A percentile compares a stretch with the other conserved stretches of the same genome.
Conservation (phyloP, 75 land plant species). For the Pinus albicaulis region DNA sequence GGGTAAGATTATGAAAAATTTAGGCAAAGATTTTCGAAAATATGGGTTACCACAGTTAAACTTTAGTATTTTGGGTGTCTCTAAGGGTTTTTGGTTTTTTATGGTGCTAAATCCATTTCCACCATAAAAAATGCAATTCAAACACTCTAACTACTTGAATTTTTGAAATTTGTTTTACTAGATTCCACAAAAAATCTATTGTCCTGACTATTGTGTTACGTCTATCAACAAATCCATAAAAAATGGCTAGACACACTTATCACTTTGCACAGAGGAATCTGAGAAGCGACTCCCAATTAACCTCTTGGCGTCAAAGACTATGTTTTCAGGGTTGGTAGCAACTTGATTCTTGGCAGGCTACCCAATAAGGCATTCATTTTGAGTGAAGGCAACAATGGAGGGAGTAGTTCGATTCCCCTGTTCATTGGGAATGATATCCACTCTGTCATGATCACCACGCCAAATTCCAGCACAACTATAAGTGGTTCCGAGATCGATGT, state of each 20-base stretch:
- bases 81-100: too few relatives aligned
- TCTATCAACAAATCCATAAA: too few relatives aligned
- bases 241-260: constrained; percentile 26
- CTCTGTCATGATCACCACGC: background rate
- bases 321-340: background rate
- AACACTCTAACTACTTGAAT: too few relatives aligned
- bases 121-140: too few relatives aligned
- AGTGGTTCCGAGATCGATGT: background rate
- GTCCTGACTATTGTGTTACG: too few relatives aligned
- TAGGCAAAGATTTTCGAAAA: too few relatives aligned
- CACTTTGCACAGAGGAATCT: constrained; percentile 29
- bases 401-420: background rate
- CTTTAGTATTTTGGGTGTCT: too few relatives aligned
- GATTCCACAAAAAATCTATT: too few relatives aligned
- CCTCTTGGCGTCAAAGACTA: constrained; percentile 25
- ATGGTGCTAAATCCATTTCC: too few relatives aligned
- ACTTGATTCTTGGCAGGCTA: background rate
- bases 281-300: constrained; percentile 27
- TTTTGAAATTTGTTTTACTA: too few relatives aligned
- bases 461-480: background rate
- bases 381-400: background rate
- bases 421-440: background rate
- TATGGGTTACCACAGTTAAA: too few relatives aligned
- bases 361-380: background rate
- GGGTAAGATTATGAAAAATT: too few relatives aligned